phyloP scores from a whole-genome alignment of 306 rosid genomes.

The Pterocarpus macrocarpus region DNA sequence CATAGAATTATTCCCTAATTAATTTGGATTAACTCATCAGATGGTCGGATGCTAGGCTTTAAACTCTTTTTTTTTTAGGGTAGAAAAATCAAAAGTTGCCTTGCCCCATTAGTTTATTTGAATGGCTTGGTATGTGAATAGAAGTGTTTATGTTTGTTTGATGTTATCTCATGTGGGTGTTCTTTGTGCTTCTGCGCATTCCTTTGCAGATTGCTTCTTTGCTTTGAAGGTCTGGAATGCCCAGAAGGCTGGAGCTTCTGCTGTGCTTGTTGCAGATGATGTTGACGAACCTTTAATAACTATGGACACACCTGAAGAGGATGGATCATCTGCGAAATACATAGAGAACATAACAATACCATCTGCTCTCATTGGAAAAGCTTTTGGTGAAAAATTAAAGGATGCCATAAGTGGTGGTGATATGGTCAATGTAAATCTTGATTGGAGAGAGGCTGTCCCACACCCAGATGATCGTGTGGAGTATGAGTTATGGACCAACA shows the following conservation, averaged over 20 bases:
- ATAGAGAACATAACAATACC: slow-evolving; percentile 96
- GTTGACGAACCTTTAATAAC: slow-evolving; percentile 85
- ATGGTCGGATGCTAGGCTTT: neutral
- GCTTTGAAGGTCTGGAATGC: slow-evolving; percentile 99
- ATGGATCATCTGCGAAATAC: slow-evolving; percentile 79
- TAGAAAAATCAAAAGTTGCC: neutral
- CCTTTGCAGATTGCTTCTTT: slow-evolving; percentile 87
- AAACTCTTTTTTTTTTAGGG: neutral
- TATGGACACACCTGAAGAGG: slow-evolving; percentile 97
- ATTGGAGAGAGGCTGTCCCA: slow-evolving; percentile 99
- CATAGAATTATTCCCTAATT: neutral
- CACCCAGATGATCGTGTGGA: slow-evolving; percentile 99
- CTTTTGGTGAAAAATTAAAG: slow-evolving; percentile 81
- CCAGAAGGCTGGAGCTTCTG: slow-evolving; percentile 98
- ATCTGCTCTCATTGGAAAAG: slow-evolving; percentile 91
- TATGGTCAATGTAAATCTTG: slow-evolving; percentile 93
- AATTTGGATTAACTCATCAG: neutral
- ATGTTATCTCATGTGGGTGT: slow-evolving; percentile 26
- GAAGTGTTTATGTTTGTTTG: neutral
- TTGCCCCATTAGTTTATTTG: slow-evolving; percentile 21
- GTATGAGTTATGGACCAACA: slow-evolving; percentile 97
- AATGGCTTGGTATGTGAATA: neutral
- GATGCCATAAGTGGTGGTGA: slow-evolving; percentile 75
- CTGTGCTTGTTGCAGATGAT: slow-evolving; percentile 97
- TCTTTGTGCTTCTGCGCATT: slow-evolving; percentile 68